Percentiles rank a stretch among this genome's conserved stretches.
phyloP scores from a whole-genome alignment of 257 asterid species.

The Anisodus acutangulus region DNA sequence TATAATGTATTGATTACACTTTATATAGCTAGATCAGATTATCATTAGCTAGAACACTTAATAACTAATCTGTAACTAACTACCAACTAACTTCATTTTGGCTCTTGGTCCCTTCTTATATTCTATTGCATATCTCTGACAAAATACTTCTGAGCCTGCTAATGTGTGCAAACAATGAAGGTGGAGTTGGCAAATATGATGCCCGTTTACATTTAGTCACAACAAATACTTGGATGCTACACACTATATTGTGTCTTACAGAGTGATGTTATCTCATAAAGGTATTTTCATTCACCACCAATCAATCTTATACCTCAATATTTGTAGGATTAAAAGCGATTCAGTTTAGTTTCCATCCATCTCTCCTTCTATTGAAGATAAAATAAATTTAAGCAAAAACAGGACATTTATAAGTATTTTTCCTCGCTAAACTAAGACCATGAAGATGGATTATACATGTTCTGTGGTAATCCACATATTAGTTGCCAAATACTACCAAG shows the following conservation, averaged over 20 bases:
- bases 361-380: neutral
- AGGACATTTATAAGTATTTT: neutral
- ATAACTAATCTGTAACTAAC: no score
- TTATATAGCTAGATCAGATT: no score
- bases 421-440: neutral
- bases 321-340: neutral
- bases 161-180: neutral
- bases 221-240: neutral
- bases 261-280: neutral
- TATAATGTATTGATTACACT: no score
- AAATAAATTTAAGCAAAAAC: neutral
- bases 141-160: neutral
- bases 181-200: neutral
- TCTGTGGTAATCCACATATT: neutral
- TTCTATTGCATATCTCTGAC: neutral
- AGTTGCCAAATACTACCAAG: neutral
- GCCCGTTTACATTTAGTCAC: neutral
- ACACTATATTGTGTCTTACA: neutral
- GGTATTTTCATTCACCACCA: neutral
- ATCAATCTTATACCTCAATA: neutral
- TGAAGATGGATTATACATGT: neutral
- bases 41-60: no score
- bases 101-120: neutral
- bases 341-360: neutral
- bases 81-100: no score